Evolutionary conservation across 768 basidiomycete species (phyloP), one percentile per base, ranked within the genome.

Genomic region (Suillus weaverae): DNA sequence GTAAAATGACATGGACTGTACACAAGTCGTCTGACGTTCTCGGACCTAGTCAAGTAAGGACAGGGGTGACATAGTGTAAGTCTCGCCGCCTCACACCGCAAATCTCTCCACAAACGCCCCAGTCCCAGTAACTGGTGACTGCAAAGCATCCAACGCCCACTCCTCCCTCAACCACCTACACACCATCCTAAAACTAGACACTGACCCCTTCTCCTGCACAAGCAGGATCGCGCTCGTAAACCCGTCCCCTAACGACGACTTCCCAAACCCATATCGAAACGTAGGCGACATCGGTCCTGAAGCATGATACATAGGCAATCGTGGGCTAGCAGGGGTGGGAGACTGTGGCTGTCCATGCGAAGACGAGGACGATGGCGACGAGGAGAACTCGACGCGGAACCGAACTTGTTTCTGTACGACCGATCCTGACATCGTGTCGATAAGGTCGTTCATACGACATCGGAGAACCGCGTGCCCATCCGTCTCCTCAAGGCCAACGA

Each of bases 121-220:
- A 67, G 77, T 68, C 44, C 79, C 73, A 72, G 46, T 70, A 57
- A 54, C 14, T 38, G 64, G 74, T 64, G 63, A 67, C 72, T 64
- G 64, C 74, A 73, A 74, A 70, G 69, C 68, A 32, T 82, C 83
- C 66, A 83, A 69, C 41, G 77, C 80, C 86, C 93, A 95, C 67
- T 86, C 84, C 46, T 88, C 86, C 71, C 88, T 85, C 69, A 96
- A 74, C 68, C 85, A 84, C 71, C 85, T 85, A 81, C 90, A 92
- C 13, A 95, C 81, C 6, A 83, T 79, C 75, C 88, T 89, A 81
- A 97, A 97, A 54, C 91, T 89, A 62, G 93, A 90, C 72, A 91
- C 83, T 7, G 94, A 92, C 32, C 96, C 96, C 76, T 95, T 97
- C 81, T 97, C 95, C 68, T 92, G 89, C 30, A 92, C 84, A 69